These are phyloP conservation scores for Epichloe uncinata DNA, from an alignment of 2,329 filamentous ascomycete species.

Conservation along the genomic window DNA sequence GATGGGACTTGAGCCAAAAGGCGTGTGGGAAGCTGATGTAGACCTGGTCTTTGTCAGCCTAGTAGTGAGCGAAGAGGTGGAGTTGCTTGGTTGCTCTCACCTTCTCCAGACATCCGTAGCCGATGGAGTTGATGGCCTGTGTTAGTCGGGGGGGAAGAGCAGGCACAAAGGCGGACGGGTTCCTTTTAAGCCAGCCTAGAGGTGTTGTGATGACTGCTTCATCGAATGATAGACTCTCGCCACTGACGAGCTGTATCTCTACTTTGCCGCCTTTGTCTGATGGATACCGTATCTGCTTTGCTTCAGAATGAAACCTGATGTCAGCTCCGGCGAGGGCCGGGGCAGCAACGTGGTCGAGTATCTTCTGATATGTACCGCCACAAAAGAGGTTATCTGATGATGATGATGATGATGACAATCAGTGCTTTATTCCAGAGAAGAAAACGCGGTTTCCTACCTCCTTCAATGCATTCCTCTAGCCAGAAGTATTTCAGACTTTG, in stretches of 20 bases:
- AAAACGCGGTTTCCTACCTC: conserved; percentile 28
- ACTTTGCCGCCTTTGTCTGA: conserved; percentile 18
- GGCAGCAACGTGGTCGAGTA: conserved; percentile 43
- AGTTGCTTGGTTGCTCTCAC: conserved; percentile 19
- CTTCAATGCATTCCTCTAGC: conserved; percentile 66
- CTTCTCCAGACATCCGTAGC: conserved; percentile 62
- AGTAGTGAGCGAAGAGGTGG: background rate
- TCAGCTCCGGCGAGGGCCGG: conserved; percentile 41
- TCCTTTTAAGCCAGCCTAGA: conserved; percentile 53
- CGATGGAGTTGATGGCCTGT: conserved; percentile 48
- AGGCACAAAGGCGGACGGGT: conserved; percentile 47
- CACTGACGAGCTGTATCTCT: conserved; percentile 29
- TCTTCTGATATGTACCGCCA: conserved; percentile 43
- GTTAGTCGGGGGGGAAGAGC: conserved; percentile 44
- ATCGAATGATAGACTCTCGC: conserved; percentile 41
- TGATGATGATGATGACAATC: background rate
- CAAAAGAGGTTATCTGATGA: conserved; percentile 45
- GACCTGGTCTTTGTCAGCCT: conserved; percentile 19
- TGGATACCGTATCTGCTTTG: conserved; percentile 27
- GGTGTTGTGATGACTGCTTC: conserved; percentile 56
- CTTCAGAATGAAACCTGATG: conserved; percentile 37
- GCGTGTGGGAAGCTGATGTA: conserved; percentile 59
- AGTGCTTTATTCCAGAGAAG: no score
- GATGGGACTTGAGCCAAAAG: conserved; percentile 47
- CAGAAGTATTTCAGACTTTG: conserved; percentile 68